A percentile compares a stretch with the other conserved stretches of the same genome.
Evolutionary conservation across 768 basidiomycete genomes (phyloP).

Genomic region (Mycena pura): DNA sequence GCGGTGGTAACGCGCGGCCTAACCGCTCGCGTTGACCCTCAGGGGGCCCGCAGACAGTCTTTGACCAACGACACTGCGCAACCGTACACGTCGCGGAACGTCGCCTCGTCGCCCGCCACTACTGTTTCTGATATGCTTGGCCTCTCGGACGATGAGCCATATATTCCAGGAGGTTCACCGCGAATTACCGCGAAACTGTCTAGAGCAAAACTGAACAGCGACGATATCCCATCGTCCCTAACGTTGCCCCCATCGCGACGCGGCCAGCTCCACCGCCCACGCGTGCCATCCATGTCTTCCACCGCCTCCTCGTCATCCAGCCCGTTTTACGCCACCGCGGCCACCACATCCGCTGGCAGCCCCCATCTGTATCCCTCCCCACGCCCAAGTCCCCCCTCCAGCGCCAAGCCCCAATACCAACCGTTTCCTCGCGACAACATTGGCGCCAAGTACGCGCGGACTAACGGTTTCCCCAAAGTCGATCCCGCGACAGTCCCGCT

Average conservation of each 20-base stretch:
- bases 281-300: slow-evolving; percentile 51
- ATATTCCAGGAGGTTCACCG: slow-evolving; percentile 10
- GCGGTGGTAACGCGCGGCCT: slow-evolving; percentile 17
- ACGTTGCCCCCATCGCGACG: slow-evolving; percentile 33
- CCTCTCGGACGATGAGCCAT: slow-evolving; percentile 18
- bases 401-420: slow-evolving; percentile 39
- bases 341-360: slow-evolving; percentile 60
- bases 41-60: slow-evolving; percentile 9
- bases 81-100: slow-evolving; percentile 4
- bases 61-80: background rate
- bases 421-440: slow-evolving; percentile 35
- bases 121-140: slow-evolving; percentile 14
- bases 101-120: background rate
- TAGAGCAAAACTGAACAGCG: background rate
- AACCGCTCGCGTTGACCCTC: background rate
- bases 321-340: slow-evolving; percentile 61
- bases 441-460: slow-evolving; percentile 31
- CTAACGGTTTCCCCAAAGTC: slow-evolving; percentile 45
- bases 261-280: slow-evolving; percentile 36
- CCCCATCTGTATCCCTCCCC: slow-evolving; percentile 57
- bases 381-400: slow-evolving; percentile 40
- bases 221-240: slow-evolving; percentile 27
- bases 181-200: slow-evolving; percentile 25
- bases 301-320: slow-evolving; percentile 35
- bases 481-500: slow-evolving; percentile 66